Evolutionary conservation across 108 stramenopile genomes (phyloP).

Genomic region (Bacterosira constricta): DNA sequence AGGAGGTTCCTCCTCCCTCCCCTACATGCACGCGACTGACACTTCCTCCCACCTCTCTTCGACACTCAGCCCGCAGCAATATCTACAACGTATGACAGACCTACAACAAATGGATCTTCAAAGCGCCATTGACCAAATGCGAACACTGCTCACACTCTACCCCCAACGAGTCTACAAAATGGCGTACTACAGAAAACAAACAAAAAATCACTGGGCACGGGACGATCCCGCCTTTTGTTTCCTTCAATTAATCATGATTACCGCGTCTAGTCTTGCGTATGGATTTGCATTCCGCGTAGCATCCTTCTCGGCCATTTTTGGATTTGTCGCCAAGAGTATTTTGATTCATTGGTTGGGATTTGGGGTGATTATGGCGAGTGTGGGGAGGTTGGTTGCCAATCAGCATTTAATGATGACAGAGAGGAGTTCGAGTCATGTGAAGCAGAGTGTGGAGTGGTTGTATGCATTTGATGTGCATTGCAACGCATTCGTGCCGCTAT

Average conservation of each 20-base stretch:
- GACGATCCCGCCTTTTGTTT: slow-evolving; percentile 98
- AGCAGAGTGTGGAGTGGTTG: slow-evolving; percentile 96
- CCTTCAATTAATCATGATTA: slow-evolving; percentile 79
- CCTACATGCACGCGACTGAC: no score
- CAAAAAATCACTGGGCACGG: slow-evolving; percentile 98
- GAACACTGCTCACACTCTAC: slow-evolving; percentile 63
- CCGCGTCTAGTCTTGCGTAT: slow-evolving; percentile 81
- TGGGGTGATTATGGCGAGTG: slow-evolving; percentile 68
- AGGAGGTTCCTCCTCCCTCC: slow-evolving; percentile 27
- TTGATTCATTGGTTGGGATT: slow-evolving; percentile 58
- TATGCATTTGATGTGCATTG: slow-evolving; percentile 99
- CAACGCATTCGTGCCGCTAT: slow-evolving; percentile 96
- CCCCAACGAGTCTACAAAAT: slow-evolving; percentile 90
- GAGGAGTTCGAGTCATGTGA: slow-evolving; percentile 75
- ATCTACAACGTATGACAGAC: slow-evolving; percentile 65
- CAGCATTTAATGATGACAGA: slow-evolving; percentile 66
- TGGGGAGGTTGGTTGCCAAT: slow-evolving; percentile 81
- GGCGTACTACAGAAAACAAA: slow-evolving; percentile 89
- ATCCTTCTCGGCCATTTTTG: slow-evolving; percentile 58
- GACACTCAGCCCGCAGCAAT: slow-evolving; percentile 57
- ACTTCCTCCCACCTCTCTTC: slow-evolving; percentile 5
- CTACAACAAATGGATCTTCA: slow-evolving; percentile 89
- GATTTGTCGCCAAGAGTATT: slow-evolving; percentile 41
- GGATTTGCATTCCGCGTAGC: slow-evolving; percentile 77
- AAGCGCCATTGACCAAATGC: slow-evolving; percentile 89